Conservation (phyloP, 1,284 basidiomycete genomes). For the Macrocystidia cucumis region DNA sequence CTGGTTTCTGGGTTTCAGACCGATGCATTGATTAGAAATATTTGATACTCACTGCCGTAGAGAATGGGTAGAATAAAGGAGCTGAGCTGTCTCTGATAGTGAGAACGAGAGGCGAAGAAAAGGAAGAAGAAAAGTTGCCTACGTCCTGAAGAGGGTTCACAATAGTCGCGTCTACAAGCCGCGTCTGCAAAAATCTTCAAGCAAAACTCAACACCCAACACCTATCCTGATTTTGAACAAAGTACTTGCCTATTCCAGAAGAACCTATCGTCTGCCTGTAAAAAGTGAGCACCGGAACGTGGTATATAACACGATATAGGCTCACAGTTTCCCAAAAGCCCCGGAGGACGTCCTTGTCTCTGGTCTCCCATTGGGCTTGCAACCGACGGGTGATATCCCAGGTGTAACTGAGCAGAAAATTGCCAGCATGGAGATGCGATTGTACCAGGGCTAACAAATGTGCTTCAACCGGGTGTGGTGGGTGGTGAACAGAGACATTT, state of each 20-base stretch:
- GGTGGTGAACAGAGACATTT: slow-evolving; percentile 53
- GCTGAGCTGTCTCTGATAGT: slow-evolving; percentile 47
- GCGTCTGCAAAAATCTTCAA: slow-evolving; percentile 60
- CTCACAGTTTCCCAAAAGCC: slow-evolving; percentile 70
- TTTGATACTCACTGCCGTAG: slow-evolving; percentile 73
- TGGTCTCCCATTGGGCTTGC: slow-evolving; percentile 72
- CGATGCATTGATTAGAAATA: too few relatives aligned
- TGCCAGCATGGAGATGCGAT: slow-evolving; percentile 75
- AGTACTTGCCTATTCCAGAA: slow-evolving; percentile 94
- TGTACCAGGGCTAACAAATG: slow-evolving; percentile 84
- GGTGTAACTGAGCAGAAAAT: slow-evolving; percentile 87
- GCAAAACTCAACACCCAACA: too few relatives aligned
- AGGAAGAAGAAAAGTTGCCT: slow-evolving; percentile 21
- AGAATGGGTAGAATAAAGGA: slow-evolving; percentile 88
- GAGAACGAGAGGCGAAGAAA: not conserved
- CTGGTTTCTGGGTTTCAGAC: too few relatives aligned
- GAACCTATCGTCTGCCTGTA: slow-evolving; percentile 90
- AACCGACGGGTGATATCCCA: slow-evolving; percentile 88
- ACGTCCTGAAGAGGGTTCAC: slow-evolving; percentile 53
- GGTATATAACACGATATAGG: too few relatives aligned
- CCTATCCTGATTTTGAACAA: slow-evolving; percentile 4
- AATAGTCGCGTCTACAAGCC: slow-evolving; percentile 57
- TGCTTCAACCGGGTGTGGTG: slow-evolving; percentile 81
- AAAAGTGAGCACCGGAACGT: slow-evolving; percentile 6
- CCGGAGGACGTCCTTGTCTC: slow-evolving; percentile 41